These are phyloP conservation scores for Lipomyces yarrowii DNA, from an alignment of 1,139 yeast species.

Conservation along the genomic window DNA sequence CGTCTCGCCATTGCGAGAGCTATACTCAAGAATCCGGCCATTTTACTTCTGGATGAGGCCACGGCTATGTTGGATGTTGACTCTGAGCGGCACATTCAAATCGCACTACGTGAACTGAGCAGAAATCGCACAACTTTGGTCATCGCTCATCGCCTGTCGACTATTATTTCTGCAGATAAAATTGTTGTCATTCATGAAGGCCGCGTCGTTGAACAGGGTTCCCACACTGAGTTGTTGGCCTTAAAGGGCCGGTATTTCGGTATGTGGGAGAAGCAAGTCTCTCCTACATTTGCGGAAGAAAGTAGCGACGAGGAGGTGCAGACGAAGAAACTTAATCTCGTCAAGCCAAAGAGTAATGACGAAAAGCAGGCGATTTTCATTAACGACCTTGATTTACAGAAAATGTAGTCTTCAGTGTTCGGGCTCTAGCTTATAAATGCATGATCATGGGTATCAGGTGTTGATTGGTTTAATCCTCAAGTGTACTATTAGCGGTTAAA, in stretches of 20 bases:
- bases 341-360: neutral
- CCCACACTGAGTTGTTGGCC: slow-evolving; percentile 59
- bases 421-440: neutral
- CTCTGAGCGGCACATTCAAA: slow-evolving; percentile 49
- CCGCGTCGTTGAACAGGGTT: slow-evolving; percentile 65
- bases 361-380: slow-evolving; percentile 1
- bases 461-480: neutral
- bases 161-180: slow-evolving; percentile 72
- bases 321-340: neutral
- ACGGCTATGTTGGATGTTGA: slow-evolving; percentile 71
- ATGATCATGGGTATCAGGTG: neutral
- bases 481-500: neutral
- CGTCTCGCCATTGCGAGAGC: slow-evolving; percentile 86
- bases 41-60: slow-evolving; percentile 77
- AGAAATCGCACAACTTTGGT: slow-evolving; percentile 73
- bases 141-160: slow-evolving; percentile 81
- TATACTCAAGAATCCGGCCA: slow-evolving; percentile 70
- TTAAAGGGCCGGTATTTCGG: slow-evolving; percentile 65
- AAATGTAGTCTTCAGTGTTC: neutral
- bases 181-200: slow-evolving; percentile 77
- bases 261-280: slow-evolving; percentile 81
- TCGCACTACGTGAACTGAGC: slow-evolving; percentile 79
- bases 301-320: neutral
- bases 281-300: slow-evolving; percentile 7
- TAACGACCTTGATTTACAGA: slow-evolving; percentile 1